Evolutionary conservation across 1,139 yeast genomes (phyloP), one percentile per base, ranked within the genome.

Genomic region (Oligophagozyma castellii): DNA sequence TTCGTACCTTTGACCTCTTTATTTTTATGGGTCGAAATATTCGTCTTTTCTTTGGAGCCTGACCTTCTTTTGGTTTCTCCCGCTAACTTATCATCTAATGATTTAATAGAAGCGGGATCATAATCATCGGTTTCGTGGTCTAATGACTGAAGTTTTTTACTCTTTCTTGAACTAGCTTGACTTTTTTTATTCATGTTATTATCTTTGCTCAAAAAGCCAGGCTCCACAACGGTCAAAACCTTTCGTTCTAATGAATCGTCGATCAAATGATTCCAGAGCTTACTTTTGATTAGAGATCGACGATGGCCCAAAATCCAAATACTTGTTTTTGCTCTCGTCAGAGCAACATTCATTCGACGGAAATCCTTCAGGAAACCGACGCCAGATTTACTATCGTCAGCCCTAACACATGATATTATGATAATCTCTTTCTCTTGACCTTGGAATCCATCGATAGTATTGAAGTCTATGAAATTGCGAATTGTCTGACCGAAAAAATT

Each of bases 391-490:
- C 51, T 53, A 11, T 67, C 70, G 47, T 71, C 73, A 3, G 95
- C 93, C 47, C 98, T 68, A 5, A 92, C 98, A 69, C 96, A 86
- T 0, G 96, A 84, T 64, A 89, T 74, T 26, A 89, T 71, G 38
- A 89, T 81, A 30, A 92, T 73, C 41, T 89, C 96, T 52, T 86
- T 89, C 50, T 89, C 98, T 53, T 89, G 96, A 42, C 98, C 98
- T 60, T 89, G 98, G 51, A 84, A 89, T 1, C 98, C 98, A 62
- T 89, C 98, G 33, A 89, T 89, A 0, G 99, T 84, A 46, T 86
- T 84, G 58, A 92, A 84, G 48, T 81, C 94, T 29, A 92, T 71
- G 35, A 70, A 76, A 19, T 68, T 63, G 15, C 68, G 55, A 25
- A 86, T 77, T 2, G 59, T 46, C 3, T 59, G 59, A 7, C 96